Evolutionary conservation across 2,329 filamentous ascomycete species (phyloP).

Genomic region (Sporothrix dimorphospora): DNA sequence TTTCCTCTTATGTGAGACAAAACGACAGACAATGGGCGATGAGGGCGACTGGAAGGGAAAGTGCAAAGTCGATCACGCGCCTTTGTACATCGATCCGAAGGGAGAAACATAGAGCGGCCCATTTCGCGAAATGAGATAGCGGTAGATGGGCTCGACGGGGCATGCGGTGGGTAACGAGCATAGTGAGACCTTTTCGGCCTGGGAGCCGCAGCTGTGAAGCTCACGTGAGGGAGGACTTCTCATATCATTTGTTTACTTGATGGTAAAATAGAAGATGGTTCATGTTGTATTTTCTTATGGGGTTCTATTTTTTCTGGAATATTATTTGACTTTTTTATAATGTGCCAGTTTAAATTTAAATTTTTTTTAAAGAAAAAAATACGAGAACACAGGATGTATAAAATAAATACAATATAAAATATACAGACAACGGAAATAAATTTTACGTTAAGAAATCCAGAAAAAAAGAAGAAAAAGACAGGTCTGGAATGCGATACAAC

Average conservation of each 20-base stretch:
- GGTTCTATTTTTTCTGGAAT: not conserved
- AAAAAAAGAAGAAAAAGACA: not conserved
- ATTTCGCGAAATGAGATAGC: not conserved
- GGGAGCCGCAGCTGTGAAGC: not conserved
- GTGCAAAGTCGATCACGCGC: slow-evolving; percentile 1
- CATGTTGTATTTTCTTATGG: not conserved
- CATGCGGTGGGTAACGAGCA: not conserved
- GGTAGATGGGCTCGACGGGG: not conserved
- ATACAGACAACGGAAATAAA: not conserved
- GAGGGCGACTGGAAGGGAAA: not conserved
- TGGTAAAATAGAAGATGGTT: too few species aligned
- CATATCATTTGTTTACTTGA: not conserved
- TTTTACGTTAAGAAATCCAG: not conserved
- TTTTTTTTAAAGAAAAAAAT: not conserved
- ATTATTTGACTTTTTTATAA: not conserved
- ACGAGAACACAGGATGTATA: not conserved
- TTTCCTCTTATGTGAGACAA: not conserved
- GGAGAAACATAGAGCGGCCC: not conserved
- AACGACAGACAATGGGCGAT: not conserved
- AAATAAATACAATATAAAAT: too few species aligned
- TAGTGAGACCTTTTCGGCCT: not conserved
- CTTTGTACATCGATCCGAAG: not conserved
- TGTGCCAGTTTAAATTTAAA: too few species aligned
- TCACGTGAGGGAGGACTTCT: not conserved
- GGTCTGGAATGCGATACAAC: not conserved